Evolutionary conservation across 306 rosid species (phyloP).

Genomic region (Cyamopsis tetragonoloba): DNA sequence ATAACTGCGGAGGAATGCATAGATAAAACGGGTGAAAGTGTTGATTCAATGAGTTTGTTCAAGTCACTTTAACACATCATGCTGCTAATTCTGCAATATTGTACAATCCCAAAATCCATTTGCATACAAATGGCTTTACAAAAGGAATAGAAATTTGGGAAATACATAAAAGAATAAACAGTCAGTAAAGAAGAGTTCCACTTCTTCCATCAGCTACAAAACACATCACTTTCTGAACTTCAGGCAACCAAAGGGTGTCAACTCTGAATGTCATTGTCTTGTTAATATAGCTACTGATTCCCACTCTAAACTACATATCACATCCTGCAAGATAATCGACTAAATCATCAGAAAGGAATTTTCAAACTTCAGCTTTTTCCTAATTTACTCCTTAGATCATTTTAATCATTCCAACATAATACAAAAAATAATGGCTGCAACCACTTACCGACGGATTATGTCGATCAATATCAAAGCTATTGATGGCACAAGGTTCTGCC

Average conservation of each 20-base stretch:
- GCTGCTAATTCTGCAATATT: not conserved
- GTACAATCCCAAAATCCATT: conserved; percentile 11
- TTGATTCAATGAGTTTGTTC: not conserved
- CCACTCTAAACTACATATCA: conserved; percentile 89
- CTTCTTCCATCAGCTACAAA: conserved; percentile 19
- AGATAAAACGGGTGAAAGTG: not conserved
- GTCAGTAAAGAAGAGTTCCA: conserved; percentile 3
- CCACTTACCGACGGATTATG: conserved; percentile 79
- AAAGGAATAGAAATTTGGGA: conserved; percentile 17
- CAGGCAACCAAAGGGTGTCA: conserved; percentile 2
- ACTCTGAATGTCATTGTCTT: conserved; percentile 38
- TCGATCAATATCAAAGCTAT: conserved; percentile 82
- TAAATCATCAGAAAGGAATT: conserved; percentile 14
- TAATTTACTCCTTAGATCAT: not conserved
- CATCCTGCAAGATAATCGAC: conserved; percentile 56
- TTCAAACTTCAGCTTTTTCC: not conserved
- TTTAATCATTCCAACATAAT: not conserved
- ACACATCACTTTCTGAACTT: not conserved
- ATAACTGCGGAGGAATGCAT: not conserved
- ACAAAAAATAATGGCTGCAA: not conserved
- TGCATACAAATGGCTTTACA: conserved; percentile 27
- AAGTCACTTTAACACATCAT: conserved; percentile 9
- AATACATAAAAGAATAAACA: not conserved
- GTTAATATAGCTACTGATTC: conserved; percentile 80
- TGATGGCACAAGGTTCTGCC: conserved; percentile 93